These are phyloP conservation scores for Hypomyces perniciosus DNA, from an alignment of 2,329 filamentous ascomycete genomes.

Conservation along the genomic window DNA sequence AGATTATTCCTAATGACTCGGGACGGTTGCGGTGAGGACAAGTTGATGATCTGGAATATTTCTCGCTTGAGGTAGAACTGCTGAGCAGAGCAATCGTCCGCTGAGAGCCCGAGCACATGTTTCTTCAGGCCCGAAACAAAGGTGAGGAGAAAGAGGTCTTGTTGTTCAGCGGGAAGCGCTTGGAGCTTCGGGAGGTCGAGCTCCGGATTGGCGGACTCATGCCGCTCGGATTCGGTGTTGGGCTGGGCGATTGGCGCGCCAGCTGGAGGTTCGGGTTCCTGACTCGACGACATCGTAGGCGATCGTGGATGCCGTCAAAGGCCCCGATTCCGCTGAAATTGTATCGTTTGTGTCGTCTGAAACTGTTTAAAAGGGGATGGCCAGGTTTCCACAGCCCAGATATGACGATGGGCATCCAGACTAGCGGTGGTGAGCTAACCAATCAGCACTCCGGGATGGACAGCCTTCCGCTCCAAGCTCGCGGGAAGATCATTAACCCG, in stretches of 20 bases:
- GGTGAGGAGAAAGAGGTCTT: constrained; percentile 87
- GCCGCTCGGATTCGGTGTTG: constrained; percentile 27
- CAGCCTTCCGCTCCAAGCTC: constrained; percentile 4
- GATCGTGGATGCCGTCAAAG: constrained; percentile 16
- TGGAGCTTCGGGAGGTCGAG: constrained; percentile 88
- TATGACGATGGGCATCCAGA: constrained; percentile 12
- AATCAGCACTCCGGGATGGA: constrained; percentile 13
- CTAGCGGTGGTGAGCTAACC: constrained; percentile 12
- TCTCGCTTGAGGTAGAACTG: constrained; percentile 92
- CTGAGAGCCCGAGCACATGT: constrained; percentile 67
- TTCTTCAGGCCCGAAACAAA: constrained; percentile 78
- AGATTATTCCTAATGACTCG: constrained; percentile 86
- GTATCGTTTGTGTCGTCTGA: constrained; percentile 6
- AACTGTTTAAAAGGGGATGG: background rate
- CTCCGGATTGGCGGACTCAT: constrained; percentile 57
- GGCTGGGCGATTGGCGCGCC: constrained; percentile 22
- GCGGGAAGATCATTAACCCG: constrained; percentile 28
- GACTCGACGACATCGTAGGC: constrained; percentile 30
- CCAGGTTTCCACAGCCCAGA: constrained; percentile 3
- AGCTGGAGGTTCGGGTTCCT: constrained; percentile 30
- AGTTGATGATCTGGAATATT: constrained; percentile 84
- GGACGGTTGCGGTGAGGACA: constrained; percentile 76
- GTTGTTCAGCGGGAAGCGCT: constrained; percentile 84
- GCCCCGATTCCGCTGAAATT: constrained; percentile 7
- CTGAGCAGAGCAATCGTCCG: constrained; percentile 78